Base-by-base conservation (phyloP, 768 basidiomycete genomes). In the Boletus sp. region DNA sequence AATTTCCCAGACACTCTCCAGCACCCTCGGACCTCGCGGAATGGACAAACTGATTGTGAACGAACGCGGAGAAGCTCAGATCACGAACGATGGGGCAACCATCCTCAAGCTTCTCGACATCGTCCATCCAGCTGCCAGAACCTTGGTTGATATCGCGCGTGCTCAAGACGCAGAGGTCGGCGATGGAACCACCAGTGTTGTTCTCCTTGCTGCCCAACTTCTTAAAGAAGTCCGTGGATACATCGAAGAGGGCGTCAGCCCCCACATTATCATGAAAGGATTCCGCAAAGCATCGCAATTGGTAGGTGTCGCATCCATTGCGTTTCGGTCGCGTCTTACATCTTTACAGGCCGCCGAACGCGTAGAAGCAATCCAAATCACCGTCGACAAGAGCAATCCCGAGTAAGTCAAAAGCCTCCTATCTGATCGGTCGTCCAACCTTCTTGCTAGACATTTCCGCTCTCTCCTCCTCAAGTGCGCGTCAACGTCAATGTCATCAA, bases 401-500 rank as follows among this genome's bases (percentile, higher is more conserved):
- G 88, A 86, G 96, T 98, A 74, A 63, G 89, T 74, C 10, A 47
- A n/a, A 33, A 47, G 5, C 48, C 23, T 54, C 49, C 34, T 61
- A 29, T 21, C 29, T 34, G 11, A 25, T 32, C 41, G 17, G 9
- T 51, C 39, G 38, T 52, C 47, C 44, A 39, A 70, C 54, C 39
- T 32, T 48, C 23, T 54, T 49, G 3, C 7, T 62, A 98, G 96
- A 60, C 83, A 84, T 62, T 97, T 98, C 82, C 93, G 87, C 45
- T 91, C 94, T 57, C 85, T 98, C 23, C 82, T 98, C 33, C 80
- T 97, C 63, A 95, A 97, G 77, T 97, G 94, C 72, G 97, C 97
- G 27, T 88, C 94, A 27, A 99, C 97, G 4, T 96, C 97, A n/a
- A 98, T 98, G 96, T 98, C 97, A 15, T 98, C 96, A 57, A 99